Percentiles rank a stretch among this genome's conserved stretches.
phyloP scores from a whole-genome alignment of 345 rosid genomes.

The Citrus glauca region DNA sequence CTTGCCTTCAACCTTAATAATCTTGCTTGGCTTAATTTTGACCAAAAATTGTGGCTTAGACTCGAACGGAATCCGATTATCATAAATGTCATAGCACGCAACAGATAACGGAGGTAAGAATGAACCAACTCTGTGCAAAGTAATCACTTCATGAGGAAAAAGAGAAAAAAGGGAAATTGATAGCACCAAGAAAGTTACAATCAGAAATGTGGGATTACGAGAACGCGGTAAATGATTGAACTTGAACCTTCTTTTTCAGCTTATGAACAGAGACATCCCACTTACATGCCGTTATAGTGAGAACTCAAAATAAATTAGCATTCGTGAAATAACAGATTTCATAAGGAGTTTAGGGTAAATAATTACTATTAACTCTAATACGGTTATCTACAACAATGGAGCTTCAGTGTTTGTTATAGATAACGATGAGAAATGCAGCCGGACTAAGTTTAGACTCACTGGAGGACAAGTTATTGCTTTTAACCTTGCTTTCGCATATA shows the following conservation, averaged over 20 bases:
- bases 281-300: neutral
- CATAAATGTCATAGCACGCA: slow-evolving; percentile 48
- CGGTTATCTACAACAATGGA: neutral
- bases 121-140: slow-evolving; percentile 54
- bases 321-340: neutral
- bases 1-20: slow-evolving; percentile 19
- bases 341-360: neutral
- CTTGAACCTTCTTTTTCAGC: neutral
- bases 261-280: neutral
- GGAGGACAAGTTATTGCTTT: neutral
- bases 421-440: neutral
- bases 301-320: neutral
- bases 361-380: neutral
- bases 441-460: neutral
- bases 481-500: neutral
- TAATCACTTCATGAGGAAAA: neutral
- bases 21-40: slow-evolving; percentile 21
- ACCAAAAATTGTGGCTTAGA: slow-evolving; percentile 35
- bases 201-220: neutral
- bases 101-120: slow-evolving; percentile 31
- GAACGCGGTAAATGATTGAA: neutral
- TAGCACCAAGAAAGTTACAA: neutral
- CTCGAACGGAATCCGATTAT: slow-evolving; percentile 37
- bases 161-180: neutral
- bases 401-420: neutral